Evolutionary conservation across 176 grass and related monocot genomes (phyloP).

Genomic region (Oryza punctata): DNA sequence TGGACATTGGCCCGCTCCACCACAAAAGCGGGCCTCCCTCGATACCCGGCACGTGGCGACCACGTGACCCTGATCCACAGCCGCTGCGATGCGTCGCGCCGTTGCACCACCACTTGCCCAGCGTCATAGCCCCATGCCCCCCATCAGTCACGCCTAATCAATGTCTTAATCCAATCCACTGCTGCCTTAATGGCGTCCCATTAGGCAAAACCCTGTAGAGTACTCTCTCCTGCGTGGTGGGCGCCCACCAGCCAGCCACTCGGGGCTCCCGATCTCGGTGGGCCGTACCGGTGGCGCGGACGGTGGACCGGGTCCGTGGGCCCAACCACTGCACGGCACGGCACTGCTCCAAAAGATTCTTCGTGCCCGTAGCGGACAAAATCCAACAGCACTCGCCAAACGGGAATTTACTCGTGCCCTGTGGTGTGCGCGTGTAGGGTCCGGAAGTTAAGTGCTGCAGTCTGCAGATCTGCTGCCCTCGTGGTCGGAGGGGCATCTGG

Average conservation of each 20-base stretch:
- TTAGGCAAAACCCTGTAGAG: not conserved
- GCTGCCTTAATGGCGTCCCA: conserved; percentile 31
- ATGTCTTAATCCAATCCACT: conserved; percentile 22
- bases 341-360: conserved; percentile 43
- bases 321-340: not conserved
- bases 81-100: too few relatives aligned
- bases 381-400: conserved; percentile 1
- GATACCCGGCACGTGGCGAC: conserved; percentile 42
- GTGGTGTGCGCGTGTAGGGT: not conserved
- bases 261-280: conserved; percentile 4
- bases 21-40: conserved; percentile 18
- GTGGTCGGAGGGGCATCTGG: not conserved
- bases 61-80: conserved; percentile 39
- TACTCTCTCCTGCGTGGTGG: too few relatives aligned
- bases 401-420: conserved; percentile 17
- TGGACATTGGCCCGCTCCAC: conserved; percentile 27
- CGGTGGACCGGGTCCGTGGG: conserved; percentile 7
- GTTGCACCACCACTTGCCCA: too few relatives aligned
- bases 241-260: conserved; percentile 26
- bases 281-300: not conserved
- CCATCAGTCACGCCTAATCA: too few relatives aligned
- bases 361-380: conserved; percentile 31
- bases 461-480: not conserved
- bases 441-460: too few relatives aligned
- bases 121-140: too few relatives aligned